Conservation (phyloP, 2,329 filamentous ascomycete species). For the Curvularia verruculosa region DNA sequence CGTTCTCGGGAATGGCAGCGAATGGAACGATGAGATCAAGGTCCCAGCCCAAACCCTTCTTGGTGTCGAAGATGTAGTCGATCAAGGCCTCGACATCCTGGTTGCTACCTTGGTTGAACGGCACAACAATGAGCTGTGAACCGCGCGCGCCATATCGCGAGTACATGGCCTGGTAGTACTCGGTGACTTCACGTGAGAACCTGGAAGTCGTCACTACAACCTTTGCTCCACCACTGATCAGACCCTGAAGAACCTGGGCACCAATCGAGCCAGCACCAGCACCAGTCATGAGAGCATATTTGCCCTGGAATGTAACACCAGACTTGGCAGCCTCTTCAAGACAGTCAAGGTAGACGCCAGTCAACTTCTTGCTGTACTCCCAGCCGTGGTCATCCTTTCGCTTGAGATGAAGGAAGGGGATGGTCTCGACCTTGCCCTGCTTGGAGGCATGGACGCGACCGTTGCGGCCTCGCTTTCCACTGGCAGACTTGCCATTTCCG, state of each 20-base stretch:
- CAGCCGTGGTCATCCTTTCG: conserved; percentile 91
- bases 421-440: conserved; percentile 90
- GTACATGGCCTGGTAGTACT: conserved; percentile 99
- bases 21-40: conserved; percentile 96
- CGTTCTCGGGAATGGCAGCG: conserved; percentile 96
- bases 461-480: conserved; percentile 64
- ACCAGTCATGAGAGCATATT: conserved; percentile 97
- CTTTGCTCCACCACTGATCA: conserved; percentile 95
- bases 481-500: conserved; percentile 72
- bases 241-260: conserved; percentile 91
- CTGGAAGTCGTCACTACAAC: conserved; percentile 96
- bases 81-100: conserved; percentile 94
- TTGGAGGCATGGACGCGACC: conserved; percentile 64
- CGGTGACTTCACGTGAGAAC: conserved; percentile 95
- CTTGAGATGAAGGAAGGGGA: conserved; percentile 97
- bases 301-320: conserved; percentile 90
- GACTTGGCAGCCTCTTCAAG: conserved; percentile 85
- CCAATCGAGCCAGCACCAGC: conserved; percentile 97
- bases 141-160: conserved; percentile 90
- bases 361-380: conserved; percentile 99
- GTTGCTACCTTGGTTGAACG: conserved; percentile 99
- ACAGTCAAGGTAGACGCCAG: conserved; percentile 88
- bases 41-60: conserved; percentile 97
- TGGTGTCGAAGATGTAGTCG: conserved; percentile 94
- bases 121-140: conserved; percentile 95